These are phyloP conservation scores for Aspergillus mulundensis DNA, from an alignment of 495 filamentous ascomycete genomes.

Conservation along the genomic window DNA sequence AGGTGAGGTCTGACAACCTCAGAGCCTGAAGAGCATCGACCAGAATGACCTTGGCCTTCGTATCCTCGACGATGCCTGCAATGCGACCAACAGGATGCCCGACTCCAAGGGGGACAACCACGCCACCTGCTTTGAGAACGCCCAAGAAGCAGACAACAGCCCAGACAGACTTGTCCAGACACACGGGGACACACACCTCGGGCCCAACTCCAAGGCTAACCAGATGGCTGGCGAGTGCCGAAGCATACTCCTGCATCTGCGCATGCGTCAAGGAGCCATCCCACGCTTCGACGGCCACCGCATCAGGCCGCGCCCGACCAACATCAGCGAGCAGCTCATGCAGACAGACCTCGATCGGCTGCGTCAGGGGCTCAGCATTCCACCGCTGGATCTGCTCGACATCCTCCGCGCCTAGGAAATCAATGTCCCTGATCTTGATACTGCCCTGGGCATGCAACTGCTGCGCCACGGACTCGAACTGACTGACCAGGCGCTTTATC, in stretches of 20 bases:
- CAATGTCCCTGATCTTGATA: not conserved
- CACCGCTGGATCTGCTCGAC: not conserved
- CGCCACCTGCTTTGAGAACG: slow-evolving; percentile 44
- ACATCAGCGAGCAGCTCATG: not conserved
- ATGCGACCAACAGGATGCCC: slow-evolving; percentile 41
- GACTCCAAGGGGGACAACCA: slow-evolving; percentile 42
- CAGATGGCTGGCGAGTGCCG: slow-evolving; percentile 14
- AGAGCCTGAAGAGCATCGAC: slow-evolving; percentile 9
- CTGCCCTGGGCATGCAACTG: not conserved
- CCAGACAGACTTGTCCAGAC: slow-evolving; percentile 40
- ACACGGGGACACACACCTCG: slow-evolving; percentile 36
- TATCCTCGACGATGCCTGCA: slow-evolving; percentile 24
- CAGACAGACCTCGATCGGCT: not conserved
- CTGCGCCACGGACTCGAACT: not conserved
- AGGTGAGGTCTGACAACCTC: not conserved
- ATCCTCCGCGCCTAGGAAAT: not conserved
- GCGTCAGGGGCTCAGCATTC: not conserved
- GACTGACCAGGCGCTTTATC: not conserved
- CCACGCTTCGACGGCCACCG: slow-evolving; percentile 18
- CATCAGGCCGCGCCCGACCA: slow-evolving; percentile 6
- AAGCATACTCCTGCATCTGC: slow-evolving; percentile 15
- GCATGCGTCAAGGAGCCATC: slow-evolving; percentile 23
- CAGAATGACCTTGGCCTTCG: not conserved
- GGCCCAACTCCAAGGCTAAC: slow-evolving; percentile 27
- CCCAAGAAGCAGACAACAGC: slow-evolving; percentile 34